Evolutionary conservation across 2,329 filamentous ascomycete genomes (phyloP), one percentile per base, ranked within the genome.

Genomic region (Botryosphaeria agaves): DNA sequence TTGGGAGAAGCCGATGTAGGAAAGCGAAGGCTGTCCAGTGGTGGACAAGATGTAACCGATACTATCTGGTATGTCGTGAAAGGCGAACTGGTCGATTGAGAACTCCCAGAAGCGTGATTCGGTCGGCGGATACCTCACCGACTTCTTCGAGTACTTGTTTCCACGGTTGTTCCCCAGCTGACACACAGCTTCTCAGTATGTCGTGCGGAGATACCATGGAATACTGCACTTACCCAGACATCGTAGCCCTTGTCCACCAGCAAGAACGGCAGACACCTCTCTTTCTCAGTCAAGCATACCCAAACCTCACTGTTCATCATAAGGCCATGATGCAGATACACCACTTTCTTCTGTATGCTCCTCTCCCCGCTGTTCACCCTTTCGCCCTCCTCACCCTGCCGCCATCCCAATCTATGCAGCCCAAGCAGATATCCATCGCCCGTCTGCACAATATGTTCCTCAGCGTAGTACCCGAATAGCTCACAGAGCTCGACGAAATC

Each of bases 281-380:
- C 69, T 41, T 76, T 74, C 41, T 94, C 81, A 0, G 87, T 92
- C 48, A 87, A 59, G 47, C 83, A 91, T 6, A 95, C 82, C 89
- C 89, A 98, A 19, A 98, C 87, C 53, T 98, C 89, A 43, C 84
- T 93, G 55, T 94, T 95, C 89, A 98, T 98, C 47, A 98, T 69
- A 34, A 98, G 66, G 7, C 87, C 89, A 53, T 98, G 89, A 47
- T 98, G 89, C 38, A 98, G 61, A 51, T 95, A 98, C 5, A 89
- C 75, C 29, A 95, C 81, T 42, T 76, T 79, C 59, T 94, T 94
- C 53, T 67, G 68, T 17, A 79, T 42, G 44, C 75, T 76, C 20
- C 66, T 63, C 1, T 64, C 59, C 0, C 78, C 78, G 30, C 64
- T 61, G 48, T 94, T 94, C 43, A 93, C 78, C 38, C 71, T 70